Conservation (phyloP, 2,329 filamentous ascomycete genomes). For the Bipolaris victoriae region DNA sequence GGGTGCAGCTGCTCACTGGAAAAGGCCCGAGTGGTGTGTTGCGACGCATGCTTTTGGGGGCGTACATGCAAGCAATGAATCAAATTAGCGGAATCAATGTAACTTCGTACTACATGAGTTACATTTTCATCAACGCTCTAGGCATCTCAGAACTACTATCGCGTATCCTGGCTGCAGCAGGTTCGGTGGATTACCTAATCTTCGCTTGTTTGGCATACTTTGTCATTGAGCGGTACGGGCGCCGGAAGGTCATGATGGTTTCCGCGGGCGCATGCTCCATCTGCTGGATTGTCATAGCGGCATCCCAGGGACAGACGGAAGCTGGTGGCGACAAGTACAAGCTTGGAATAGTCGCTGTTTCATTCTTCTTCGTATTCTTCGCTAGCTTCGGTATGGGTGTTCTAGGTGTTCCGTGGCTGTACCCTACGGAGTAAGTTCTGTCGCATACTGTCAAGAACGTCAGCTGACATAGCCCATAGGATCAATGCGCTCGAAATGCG, state of each 20-base stretch:
- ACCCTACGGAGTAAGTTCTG: conserved; percentile 37
- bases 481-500: conserved; percentile 47
- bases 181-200: conserved; percentile 55
- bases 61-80: conserved; percentile 55
- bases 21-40: conserved; percentile 51
- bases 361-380: conserved; percentile 51
- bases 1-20: conserved; percentile 53
- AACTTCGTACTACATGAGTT: conserved; percentile 50
- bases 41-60: conserved; percentile 54
- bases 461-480: conserved; percentile 13
- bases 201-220: conserved; percentile 54
- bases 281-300: conserved; percentile 58
- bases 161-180: conserved; percentile 51
- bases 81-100: conserved; percentile 48
- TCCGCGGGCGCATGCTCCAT: conserved; percentile 57
- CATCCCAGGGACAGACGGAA: conserved; percentile 51
- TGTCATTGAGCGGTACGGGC: conserved; percentile 57
- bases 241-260: conserved; percentile 57
- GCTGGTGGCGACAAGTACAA: conserved; percentile 53
- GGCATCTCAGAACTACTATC: conserved; percentile 46
- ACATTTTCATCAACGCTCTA: conserved; percentile 52
- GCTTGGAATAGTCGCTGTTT: conserved; percentile 56
- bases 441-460: no score
- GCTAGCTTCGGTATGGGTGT: conserved; percentile 47
- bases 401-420: conserved; percentile 45